These are phyloP conservation scores for Fragosphaeria purpurea DNA, from an alignment of 2,329 filamentous ascomycete species.

Conservation along the genomic window DNA sequence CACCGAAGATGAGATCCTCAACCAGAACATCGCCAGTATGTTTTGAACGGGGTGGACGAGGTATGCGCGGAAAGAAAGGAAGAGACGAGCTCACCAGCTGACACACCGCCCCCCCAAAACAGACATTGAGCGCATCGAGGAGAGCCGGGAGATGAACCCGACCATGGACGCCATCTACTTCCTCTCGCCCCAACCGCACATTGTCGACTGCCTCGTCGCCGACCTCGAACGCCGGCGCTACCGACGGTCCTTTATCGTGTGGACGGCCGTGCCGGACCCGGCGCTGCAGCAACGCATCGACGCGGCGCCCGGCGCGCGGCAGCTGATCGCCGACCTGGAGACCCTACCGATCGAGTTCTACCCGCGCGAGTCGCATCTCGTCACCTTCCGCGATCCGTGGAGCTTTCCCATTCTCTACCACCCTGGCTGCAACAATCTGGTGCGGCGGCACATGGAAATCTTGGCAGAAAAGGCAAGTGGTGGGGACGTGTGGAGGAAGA, in stretches of 20 bases:
- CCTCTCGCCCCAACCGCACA: conserved; percentile 73
- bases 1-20: conserved; percentile 94
- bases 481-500: not conserved
- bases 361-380: conserved; percentile 79
- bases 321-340: conserved; percentile 69
- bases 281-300: conserved; percentile 65
- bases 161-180: conserved; percentile 95
- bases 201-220: conserved; percentile 87
- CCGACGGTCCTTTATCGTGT: conserved; percentile 68
- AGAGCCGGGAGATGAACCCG: conserved; percentile 68
- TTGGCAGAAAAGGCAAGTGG: conserved; percentile 74
- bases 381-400: conserved; percentile 90
- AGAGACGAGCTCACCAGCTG: not conserved
- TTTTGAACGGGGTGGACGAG: not conserved
- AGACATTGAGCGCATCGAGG: conserved; percentile 94
- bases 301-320: conserved; percentile 54
- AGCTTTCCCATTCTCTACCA: conserved; percentile 92
- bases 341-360: conserved; percentile 83
- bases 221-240: conserved; percentile 84
- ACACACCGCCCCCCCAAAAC: conserved; percentile 4
- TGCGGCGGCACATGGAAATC: conserved; percentile 71
- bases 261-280: conserved; percentile 67
- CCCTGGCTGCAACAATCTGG: conserved; percentile 74
- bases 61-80: not conserved
- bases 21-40: conserved; percentile 90